phyloP scores from a whole-genome alignment of 306 rosid species.

The Acacia acuminata region DNA sequence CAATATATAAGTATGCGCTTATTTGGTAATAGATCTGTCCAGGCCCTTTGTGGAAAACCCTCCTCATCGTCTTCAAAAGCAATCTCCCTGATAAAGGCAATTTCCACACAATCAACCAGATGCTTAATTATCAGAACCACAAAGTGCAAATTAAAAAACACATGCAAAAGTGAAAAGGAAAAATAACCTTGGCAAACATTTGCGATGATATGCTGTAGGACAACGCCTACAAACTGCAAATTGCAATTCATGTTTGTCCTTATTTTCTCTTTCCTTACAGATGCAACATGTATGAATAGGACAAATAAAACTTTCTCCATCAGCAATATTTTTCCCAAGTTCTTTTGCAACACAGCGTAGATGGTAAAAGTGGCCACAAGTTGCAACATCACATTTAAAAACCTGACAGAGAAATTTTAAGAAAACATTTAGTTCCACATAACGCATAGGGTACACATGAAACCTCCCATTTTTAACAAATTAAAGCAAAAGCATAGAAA shows the following conservation, averaged over 20 bases:
- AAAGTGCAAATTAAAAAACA: neutral
- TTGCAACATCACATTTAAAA: slow-evolving; percentile 80
- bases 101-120: slow-evolving; percentile 32
- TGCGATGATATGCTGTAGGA: slow-evolving; percentile 84
- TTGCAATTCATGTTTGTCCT: slow-evolving; percentile 51
- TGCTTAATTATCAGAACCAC: neutral
- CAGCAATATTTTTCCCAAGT: slow-evolving; percentile 54
- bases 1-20: slow-evolving; percentile 87
- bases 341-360: slow-evolving; percentile 73
- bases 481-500: neutral
- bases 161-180: slow-evolving; percentile 8
- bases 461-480: slow-evolving; percentile 14
- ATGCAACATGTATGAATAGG: slow-evolving; percentile 79
- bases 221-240: slow-evolving; percentile 98
- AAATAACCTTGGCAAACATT: slow-evolving; percentile 85
- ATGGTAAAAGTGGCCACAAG: slow-evolving; percentile 92
- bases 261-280: slow-evolving; percentile 82
- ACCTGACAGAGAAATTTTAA: slow-evolving; percentile 55
- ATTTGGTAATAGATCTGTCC: slow-evolving; percentile 73
- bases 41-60: slow-evolving; percentile 58
- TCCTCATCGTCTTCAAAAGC: slow-evolving; percentile 53
- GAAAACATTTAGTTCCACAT: slow-evolving; percentile 28
- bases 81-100: slow-evolving; percentile 63
- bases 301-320: slow-evolving; percentile 77
- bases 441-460: slow-evolving; percentile 1